Evolutionary conservation across 306 rosid species (phyloP).

Genomic region (Alnus glutinosa): DNA sequence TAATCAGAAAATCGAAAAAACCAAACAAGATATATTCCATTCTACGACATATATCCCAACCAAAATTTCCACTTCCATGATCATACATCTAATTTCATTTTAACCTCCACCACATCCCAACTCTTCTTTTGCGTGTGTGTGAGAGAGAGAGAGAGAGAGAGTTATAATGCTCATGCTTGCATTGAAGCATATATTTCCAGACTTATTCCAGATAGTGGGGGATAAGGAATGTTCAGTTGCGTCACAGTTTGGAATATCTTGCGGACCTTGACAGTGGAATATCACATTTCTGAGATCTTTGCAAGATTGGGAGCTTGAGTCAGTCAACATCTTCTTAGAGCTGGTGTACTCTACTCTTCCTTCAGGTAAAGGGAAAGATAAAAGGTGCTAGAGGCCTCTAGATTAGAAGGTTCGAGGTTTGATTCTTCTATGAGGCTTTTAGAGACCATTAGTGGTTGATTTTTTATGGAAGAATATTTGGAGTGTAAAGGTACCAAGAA

Average conservation of each 20-base stretch:
- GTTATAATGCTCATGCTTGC: not conserved
- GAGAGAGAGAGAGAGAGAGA: too few relatives aligned
- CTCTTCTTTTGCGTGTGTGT: not conserved
- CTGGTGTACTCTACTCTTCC: not conserved
- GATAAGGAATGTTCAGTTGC: not conserved
- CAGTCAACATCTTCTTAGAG: not conserved
- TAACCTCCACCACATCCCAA: not conserved
- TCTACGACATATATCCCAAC: not conserved
- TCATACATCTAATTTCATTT: not conserved
- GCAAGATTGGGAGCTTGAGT: not conserved
- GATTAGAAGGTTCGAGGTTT: not conserved
- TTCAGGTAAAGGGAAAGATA: not conserved
- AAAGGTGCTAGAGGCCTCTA: not conserved
- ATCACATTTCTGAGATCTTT: not conserved
- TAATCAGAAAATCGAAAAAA: slow-evolving; percentile 2
- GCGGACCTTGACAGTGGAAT: not conserved
- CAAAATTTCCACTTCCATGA: not conserved
- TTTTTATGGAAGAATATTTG: not conserved
- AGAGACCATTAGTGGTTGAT: not conserved
- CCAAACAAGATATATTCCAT: not conserved
- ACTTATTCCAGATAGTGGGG: not conserved
- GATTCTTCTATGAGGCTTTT: not conserved
- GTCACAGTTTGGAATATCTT: not conserved
- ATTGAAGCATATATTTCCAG: not conserved
- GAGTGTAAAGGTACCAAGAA: not conserved